A percentile compares a stretch with the other conserved stretches of the same genome.
phyloP scores from a whole-genome alignment of 768 basidiomycete genomes.

The Lactarius evosmus region DNA sequence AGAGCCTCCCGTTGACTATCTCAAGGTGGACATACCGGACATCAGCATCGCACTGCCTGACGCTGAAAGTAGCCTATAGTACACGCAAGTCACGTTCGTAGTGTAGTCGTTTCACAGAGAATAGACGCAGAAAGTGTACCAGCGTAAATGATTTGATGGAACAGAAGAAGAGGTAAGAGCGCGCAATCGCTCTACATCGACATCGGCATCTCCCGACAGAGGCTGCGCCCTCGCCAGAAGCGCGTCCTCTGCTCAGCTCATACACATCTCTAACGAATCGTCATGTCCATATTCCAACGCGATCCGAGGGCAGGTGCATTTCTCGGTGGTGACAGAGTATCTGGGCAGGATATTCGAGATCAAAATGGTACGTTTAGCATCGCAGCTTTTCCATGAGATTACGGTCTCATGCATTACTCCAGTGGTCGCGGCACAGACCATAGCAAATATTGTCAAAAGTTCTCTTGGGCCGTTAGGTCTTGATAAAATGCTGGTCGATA shows the following conservation, averaged over 20 bases:
- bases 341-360: constrained; percentile 94
- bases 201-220: constrained; percentile 20
- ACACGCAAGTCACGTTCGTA: neutral
- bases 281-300: constrained; percentile 71
- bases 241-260: neutral
- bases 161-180: neutral
- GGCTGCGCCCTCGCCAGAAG: neutral
- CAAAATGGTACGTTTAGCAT: constrained; percentile 71
- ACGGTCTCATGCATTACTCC: constrained; percentile 23
- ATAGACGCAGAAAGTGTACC: neutral
- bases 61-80: constrained; percentile 6
- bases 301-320: constrained; percentile 91
- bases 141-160: neutral
- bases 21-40: constrained; percentile 25
- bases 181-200: neutral
- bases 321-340: constrained; percentile 88
- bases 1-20: constrained; percentile 17
- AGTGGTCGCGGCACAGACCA: constrained; percentile 95
- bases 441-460: constrained; percentile 97
- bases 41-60: constrained; percentile 17
- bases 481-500: constrained; percentile 97
- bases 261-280: constrained; percentile 15
- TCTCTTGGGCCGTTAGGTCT: constrained; percentile 92
- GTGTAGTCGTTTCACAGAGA: neutral
- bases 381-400: constrained; percentile 16